Percentiles rank a stretch among this genome's conserved stretches.
phyloP scores from a whole-genome alignment of 164 flowering plant species.

The Nelumbo lutea region DNA sequence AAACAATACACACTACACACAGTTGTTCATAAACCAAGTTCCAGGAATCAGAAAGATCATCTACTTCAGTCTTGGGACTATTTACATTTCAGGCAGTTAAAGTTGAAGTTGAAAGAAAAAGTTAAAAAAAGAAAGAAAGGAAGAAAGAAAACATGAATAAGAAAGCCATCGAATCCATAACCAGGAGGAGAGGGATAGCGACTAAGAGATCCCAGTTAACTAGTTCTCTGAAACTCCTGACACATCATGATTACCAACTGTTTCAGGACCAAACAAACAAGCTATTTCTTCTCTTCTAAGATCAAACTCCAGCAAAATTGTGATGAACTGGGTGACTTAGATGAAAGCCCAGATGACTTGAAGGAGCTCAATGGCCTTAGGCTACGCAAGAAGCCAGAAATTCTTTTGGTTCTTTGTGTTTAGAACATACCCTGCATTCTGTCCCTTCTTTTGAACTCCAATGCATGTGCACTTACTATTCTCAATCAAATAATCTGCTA shows the following conservation, averaged over 20 bases:
- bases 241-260: too few relatives aligned
- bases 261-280: not conserved
- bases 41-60: not conserved
- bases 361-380: not conserved
- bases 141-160: too few relatives aligned
- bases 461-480: slow-evolving; percentile 70
- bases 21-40: too few relatives aligned
- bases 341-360: not conserved
- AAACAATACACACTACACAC: too few relatives aligned
- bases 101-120: too few relatives aligned
- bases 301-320: not conserved
- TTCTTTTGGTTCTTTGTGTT: slow-evolving; percentile 58
- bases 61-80: not conserved
- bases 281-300: not conserved
- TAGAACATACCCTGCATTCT: slow-evolving; percentile 65
- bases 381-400: slow-evolving; percentile 68
- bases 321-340: not conserved
- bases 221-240: not conserved
- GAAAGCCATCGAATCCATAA: slow-evolving; percentile 9
- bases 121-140: not conserved
- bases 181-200: slow-evolving; percentile 3
- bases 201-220: slow-evolving; percentile 1
- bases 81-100: too few relatives aligned
- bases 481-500: slow-evolving; percentile 64
- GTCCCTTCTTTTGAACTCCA: slow-evolving; percentile 68